These are phyloP conservation scores for Plasmodium coatneyi DNA, from an alignment of 169 alveolate genomes.

Conservation along the genomic window DNA sequence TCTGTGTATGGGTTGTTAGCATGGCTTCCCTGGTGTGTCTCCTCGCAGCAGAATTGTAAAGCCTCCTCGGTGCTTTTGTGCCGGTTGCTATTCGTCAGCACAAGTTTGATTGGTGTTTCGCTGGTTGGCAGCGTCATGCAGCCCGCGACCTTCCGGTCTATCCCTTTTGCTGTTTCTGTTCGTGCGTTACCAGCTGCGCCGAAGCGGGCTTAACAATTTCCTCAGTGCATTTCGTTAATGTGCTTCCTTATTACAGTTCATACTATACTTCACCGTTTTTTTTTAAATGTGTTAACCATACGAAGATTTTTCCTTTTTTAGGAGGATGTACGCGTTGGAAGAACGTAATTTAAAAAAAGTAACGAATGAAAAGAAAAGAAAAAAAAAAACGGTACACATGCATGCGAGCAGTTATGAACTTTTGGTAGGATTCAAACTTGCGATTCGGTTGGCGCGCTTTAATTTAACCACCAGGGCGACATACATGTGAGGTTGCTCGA, in stretches of 20 bases:
- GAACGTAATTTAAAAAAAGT: neutral
- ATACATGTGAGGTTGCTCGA: neutral
- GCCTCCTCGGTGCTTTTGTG: conserved; percentile 37
- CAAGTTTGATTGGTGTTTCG: conserved; percentile 8
- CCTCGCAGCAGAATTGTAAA: conserved; percentile 16
- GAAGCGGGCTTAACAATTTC: neutral
- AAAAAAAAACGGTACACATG: neutral
- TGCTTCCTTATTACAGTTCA: neutral
- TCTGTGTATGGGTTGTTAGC: neutral
- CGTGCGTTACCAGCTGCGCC: neutral
- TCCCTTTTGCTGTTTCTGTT: neutral
- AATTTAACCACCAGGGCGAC: neutral
- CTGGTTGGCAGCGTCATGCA: neutral
- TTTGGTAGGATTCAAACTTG: neutral
- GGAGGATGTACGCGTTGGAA: neutral
- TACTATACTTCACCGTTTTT: neutral
- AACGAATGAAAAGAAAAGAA: neutral
- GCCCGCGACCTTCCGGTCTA: neutral
- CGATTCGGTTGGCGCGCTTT: neutral
- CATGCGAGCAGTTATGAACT: neutral
- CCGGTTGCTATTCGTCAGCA: conserved; percentile 24
- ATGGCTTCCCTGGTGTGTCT: neutral
- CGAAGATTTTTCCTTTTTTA: too few species aligned
- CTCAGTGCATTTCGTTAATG: neutral
- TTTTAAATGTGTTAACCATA: too few species aligned